Evolutionary conservation across 164 flowering plant species (phyloP), one percentile per base, ranked within the genome.

Genomic region (Magnolia kwangsiensis): DNA sequence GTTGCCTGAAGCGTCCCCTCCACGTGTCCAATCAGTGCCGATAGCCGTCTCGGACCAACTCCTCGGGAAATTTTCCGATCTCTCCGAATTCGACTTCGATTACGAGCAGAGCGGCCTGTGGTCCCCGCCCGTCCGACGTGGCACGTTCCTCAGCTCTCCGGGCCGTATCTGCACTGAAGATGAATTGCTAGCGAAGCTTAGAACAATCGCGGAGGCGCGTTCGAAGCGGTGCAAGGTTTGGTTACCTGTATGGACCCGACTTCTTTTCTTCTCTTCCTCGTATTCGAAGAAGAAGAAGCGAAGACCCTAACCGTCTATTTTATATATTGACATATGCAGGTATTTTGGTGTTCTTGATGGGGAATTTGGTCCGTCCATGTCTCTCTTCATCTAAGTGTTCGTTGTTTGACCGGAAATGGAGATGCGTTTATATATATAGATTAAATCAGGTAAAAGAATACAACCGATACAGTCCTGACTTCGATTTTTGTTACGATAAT

Each of bases 81-180:
- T 76, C 14, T 81, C 86, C 7, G 90, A 91, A 71, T 88, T 81
- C 79, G 88, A 84, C 31, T 91, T 91, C 61, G 89, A 88, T 65
- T 90, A 92, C 75, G 87, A 84, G 76, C 80, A 84, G 69, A 94
- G 98, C 70, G 89, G 90, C 8, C 31, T 92, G 67, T 94, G 98
- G 98, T 94, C 97, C 61, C 98, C 98, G 8, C 90, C 90, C 4
- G 75, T 89, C 20, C 79, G 24, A 65, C 82, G 93, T 1, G 81
- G 70, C 4, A 89, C 77, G 55, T 90, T 86, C 84, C 58, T 91
- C 64, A 85, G 79, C 79, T 84, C 97, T 0, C 84, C 90, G 5
- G 91, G 88, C 0, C 63, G 71, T 20, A 80, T 90, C 1, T 84
- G 82, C 69, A 80, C 75, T 4, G 79, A 79, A 11, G 20, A 51